Conservation (phyloP, 2,329 filamentous ascomycete genomes). For the Stagonosporopsis vannaccii region DNA sequence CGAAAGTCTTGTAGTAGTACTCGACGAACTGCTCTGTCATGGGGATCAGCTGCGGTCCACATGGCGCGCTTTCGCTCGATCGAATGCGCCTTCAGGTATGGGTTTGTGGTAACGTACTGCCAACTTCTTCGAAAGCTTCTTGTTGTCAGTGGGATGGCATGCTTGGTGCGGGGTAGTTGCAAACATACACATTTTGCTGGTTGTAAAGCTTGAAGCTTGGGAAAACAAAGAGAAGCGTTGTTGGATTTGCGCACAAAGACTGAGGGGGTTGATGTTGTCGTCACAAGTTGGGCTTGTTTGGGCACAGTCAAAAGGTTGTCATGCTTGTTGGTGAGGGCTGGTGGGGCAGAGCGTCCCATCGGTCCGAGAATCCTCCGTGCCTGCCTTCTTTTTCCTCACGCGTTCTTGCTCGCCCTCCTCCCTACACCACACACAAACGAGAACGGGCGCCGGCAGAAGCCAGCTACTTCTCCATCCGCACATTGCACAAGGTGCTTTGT, state of each 20-base stretch:
- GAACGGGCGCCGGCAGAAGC: background rate
- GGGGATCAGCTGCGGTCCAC: constrained; percentile 25
- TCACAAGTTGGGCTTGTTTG: constrained; percentile 26
- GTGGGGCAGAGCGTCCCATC: constrained; percentile 43
- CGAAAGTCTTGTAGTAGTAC: constrained; percentile 92
- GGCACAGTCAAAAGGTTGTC: constrained; percentile 30
- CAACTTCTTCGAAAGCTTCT: constrained; percentile 39
- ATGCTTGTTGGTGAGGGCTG: constrained; percentile 34
- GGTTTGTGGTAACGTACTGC: constrained; percentile 47
- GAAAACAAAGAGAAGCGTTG: background rate
- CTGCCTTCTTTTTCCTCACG: constrained; percentile 23
- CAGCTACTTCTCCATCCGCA: no score
- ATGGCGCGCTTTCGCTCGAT: background rate
- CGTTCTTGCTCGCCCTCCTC: background rate
- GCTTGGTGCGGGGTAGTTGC: constrained; percentile 22
- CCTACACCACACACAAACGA: constrained; percentile 1
- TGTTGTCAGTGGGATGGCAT: constrained; percentile 19
- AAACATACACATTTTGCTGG: constrained; percentile 27
- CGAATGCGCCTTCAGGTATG: constrained; percentile 1
- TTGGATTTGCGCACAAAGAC: constrained; percentile 18
- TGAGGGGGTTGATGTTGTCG: constrained; percentile 16
- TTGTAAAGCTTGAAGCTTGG: background rate
- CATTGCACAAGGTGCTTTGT: no score
- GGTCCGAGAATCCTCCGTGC: constrained; percentile 32
- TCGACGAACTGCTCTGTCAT: constrained; percentile 80